Conservation (phyloP, 2,329 filamentous ascomycete species). For the Monosporascus sp. region DNA sequence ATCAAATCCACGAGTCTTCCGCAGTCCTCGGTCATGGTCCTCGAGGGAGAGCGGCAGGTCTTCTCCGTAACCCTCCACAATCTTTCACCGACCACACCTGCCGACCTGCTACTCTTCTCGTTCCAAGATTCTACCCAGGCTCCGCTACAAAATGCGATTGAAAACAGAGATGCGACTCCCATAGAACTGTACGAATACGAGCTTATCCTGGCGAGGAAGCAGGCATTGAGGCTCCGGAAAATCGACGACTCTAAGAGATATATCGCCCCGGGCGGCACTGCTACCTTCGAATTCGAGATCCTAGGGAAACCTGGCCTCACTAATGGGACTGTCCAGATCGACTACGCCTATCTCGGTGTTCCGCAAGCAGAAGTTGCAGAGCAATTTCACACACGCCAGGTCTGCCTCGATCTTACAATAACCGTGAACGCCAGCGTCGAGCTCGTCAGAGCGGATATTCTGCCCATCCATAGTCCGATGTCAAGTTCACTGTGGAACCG, state of each 20-base stretch:
- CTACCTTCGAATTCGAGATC: constrained; percentile 76
- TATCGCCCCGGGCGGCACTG: constrained; percentile 62
- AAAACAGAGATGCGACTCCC: constrained; percentile 69
- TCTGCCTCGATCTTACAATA: constrained; percentile 73
- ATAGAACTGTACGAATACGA: constrained; percentile 84
- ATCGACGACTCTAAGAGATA: constrained; percentile 47
- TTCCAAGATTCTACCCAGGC: constrained; percentile 84
- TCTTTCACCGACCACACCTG: constrained; percentile 61
- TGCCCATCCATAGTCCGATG: constrained; percentile 65
- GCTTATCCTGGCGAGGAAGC: constrained; percentile 67
- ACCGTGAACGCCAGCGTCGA: constrained; percentile 92
- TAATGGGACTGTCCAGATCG: constrained; percentile 71
- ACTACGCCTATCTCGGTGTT: constrained; percentile 78
- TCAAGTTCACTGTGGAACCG: constrained; percentile 54
- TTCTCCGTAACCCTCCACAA: constrained; percentile 82
- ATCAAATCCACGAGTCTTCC: constrained; percentile 72
- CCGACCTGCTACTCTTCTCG: constrained; percentile 80
- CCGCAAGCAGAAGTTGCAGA: constrained; percentile 61
- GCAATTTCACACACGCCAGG: constrained; percentile 77
- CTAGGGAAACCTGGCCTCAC: constrained; percentile 82
- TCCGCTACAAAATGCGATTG: constrained; percentile 68
- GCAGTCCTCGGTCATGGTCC: constrained; percentile 83
- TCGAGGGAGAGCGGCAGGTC: constrained; percentile 77
- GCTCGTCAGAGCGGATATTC: constrained; percentile 70
- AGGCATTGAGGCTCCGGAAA: constrained; percentile 55